These are phyloP conservation scores for Aspergillus vadensis DNA, from an alignment of 2,329 filamentous ascomycete genomes.

Conservation along the genomic window DNA sequence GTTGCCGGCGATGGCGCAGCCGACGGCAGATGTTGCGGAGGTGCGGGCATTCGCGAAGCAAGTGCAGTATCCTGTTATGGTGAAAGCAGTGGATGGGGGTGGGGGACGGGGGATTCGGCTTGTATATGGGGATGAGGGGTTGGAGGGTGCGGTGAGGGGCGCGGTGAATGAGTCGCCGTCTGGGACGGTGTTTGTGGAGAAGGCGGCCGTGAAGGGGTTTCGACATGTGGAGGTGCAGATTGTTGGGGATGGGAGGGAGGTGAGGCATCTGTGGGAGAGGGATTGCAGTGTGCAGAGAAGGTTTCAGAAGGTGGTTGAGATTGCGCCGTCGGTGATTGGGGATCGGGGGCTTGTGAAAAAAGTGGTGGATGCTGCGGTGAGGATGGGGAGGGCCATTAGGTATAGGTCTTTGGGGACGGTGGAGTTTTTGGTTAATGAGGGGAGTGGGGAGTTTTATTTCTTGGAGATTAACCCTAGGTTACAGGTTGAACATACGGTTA, in stretches of 20 bases:
- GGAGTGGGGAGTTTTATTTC: conserved; percentile 56
- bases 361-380: conserved; percentile 57
- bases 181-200: conserved; percentile 60
- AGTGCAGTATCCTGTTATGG: conserved; percentile 59
- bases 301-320: conserved; percentile 64
- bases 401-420: conserved; percentile 65
- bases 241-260: conserved; percentile 57
- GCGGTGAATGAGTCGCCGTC: conserved; percentile 62
- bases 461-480: conserved; percentile 63
- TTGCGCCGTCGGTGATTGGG: conserved; percentile 55
- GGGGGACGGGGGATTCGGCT: conserved; percentile 63
- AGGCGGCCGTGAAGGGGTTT: conserved; percentile 63
- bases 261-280: conserved; percentile 61
- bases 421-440: conserved; percentile 62
- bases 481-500: conserved; percentile 65
- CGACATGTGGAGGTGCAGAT: conserved; percentile 65
- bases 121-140: conserved; percentile 46
- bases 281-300: conserved; percentile 63
- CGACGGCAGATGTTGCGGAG: conserved; percentile 47
- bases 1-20: conserved; percentile 49
- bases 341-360: conserved; percentile 51
- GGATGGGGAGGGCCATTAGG: conserved; percentile 44
- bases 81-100: conserved; percentile 67
- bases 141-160: conserved; percentile 52
- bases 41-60: conserved; percentile 60